Base-by-base conservation (phyloP, 495 filamentous ascomycete species). In the Daldinia grandis region DNA sequence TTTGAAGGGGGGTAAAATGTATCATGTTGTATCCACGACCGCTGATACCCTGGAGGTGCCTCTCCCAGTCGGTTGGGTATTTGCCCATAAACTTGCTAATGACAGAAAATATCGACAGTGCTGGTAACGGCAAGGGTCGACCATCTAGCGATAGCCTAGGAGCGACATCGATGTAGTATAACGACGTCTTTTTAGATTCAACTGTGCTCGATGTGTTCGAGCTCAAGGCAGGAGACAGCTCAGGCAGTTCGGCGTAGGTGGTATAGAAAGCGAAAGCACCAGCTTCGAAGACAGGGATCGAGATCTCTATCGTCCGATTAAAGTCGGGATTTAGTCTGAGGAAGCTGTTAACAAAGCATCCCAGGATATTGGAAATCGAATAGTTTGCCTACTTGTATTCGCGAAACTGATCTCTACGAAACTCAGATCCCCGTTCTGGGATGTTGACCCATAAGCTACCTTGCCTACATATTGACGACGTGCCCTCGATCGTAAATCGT, bases 81-180 rank as follows among this genome's bases (percentile, higher is more conserved):
- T 89, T 88, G 38, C 96, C 96, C 91, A 99, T 95, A 83, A 97
- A 97, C 80, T 98, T 99, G 61, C 94, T 97, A 63, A 98, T 91
- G 37, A 95, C 84, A n/a, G 96, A 98, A 79, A 95, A 96, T 49
- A 97, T 88, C 0, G 93, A 95, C 7, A 99, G 83, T 0, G 96
- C 92, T 71, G 92, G 89, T 61, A 98, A 84, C 6, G 95, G 93
- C 72, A 98, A 78, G 7, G 87, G 82, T 19, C 83, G 82, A 38
- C 88, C 86, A 14, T 90, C 87, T 19, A 98, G 84, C 8, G 88
- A 86, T 71, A 99, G 84, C n/a, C 84, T 85, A 1, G 96, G 95
- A 7, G 89, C 90, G 4, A 99, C 93, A 82, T 98, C 94, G 77
- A 99, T 93, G 80, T 97, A 98, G 79, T 93, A 93, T 37, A 87